Percentiles rank a stretch among this genome's conserved stretches.
Evolutionary conservation across 176 grass and related monocot genomes (phyloP).

Genomic region (Panicum miliaceum): DNA sequence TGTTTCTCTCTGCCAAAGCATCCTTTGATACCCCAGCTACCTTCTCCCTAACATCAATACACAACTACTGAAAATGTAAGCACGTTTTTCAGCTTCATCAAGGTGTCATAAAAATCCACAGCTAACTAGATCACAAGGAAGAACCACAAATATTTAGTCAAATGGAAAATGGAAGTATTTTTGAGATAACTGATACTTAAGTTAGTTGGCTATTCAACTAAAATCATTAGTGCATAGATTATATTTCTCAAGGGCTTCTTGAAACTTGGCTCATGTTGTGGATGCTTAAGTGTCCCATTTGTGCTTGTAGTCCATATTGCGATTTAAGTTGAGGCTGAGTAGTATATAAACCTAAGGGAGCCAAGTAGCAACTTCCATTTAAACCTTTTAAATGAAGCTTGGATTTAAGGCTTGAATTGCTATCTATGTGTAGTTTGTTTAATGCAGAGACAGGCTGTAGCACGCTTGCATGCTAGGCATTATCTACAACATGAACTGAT

Average conservation of each 20-base stretch:
- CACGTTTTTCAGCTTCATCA: neutral
- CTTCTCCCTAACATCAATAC: neutral
- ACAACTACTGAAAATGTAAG: neutral
- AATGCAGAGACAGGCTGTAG: neutral
- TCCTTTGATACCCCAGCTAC: neutral
- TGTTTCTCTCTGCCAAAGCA: neutral
- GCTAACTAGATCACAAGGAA: neutral
- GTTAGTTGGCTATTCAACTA: constrained; percentile 3
- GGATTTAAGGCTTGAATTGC: neutral
- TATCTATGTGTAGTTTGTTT: neutral
- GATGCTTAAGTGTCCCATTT: neutral
- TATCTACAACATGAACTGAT: neutral
- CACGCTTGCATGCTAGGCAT: neutral
- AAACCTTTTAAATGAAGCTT: neutral
- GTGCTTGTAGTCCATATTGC: neutral
- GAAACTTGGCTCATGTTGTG: neutral
- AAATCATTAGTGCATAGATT: neutral
- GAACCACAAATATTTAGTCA: neutral
- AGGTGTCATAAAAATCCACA: neutral
- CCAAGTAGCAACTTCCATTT: neutral
- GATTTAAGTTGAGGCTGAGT: neutral
- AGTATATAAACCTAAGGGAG: neutral
- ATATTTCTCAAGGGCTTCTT: neutral
- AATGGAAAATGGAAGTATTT: neutral
- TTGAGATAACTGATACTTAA: neutral